Percentiles rank a stretch among this genome's conserved stretches.
phyloP scores from a whole-genome alignment of 352 stramenopile genomes.

The Salisapilia sapeloensis region DNA sequence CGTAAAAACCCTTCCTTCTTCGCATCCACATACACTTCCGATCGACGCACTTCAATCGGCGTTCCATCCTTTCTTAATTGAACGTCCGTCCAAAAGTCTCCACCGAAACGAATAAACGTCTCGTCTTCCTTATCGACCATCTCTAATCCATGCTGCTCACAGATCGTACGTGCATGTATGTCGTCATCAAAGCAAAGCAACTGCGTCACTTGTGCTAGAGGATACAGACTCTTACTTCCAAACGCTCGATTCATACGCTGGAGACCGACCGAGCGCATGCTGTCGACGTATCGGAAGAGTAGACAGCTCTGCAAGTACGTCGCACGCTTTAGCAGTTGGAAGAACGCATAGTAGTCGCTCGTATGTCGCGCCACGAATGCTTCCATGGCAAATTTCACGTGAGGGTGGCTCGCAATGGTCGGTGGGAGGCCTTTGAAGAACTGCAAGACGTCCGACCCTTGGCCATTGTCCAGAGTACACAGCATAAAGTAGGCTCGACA shows the following conservation, averaged over 20 bases:
- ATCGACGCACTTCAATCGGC: constrained; percentile 30
- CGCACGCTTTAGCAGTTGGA: constrained; percentile 45
- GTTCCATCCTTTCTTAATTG: constrained; percentile 53
- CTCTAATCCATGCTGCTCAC: constrained; percentile 39
- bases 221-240: constrained; percentile 48
- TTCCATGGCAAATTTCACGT: constrained; percentile 77
- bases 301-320: constrained; percentile 76
- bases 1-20: constrained; percentile 68
- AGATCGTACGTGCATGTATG: constrained; percentile 47
- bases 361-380: constrained; percentile 77
- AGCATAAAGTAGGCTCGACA: constrained; percentile 78
- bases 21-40: constrained; percentile 51
- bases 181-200: constrained; percentile 72
- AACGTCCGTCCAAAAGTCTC: constrained; percentile 56
- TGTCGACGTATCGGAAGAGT: constrained; percentile 66
- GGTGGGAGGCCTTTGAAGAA: constrained; percentile 62
- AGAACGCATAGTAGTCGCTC: constrained; percentile 73
- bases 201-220: constrained; percentile 36
- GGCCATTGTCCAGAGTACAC: constrained; percentile 70
- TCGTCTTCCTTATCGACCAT: constrained; percentile 25
- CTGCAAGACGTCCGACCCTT: constrained; percentile 69
- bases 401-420: constrained; percentile 33
- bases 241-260: constrained; percentile 69
- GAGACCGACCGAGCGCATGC: constrained; percentile 45
- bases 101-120: constrained; percentile 57